Evolutionary conservation across 257 asterid species (phyloP).

Genomic region (Lycium barbarum): DNA sequence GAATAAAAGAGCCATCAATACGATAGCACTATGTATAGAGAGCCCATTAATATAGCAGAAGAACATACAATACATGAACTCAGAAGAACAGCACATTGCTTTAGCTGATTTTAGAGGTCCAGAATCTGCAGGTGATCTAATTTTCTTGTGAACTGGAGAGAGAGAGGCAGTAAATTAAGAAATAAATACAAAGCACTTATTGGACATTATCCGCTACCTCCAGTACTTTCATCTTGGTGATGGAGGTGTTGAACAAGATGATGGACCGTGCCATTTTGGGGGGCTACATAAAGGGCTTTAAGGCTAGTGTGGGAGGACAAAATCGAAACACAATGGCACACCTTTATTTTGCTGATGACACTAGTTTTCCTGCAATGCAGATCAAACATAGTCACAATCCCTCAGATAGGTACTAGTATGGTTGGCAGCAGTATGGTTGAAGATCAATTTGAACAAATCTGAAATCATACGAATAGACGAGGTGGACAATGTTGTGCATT

Average conservation of each 20-base stretch:
- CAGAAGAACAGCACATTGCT: background rate
- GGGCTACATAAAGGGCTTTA: background rate
- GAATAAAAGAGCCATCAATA: background rate
- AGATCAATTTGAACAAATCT: background rate
- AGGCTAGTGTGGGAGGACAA: background rate
- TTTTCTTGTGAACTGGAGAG: background rate
- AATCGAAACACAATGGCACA: background rate
- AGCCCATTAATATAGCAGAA: background rate
- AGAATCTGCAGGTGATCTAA: background rate
- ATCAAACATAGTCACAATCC: background rate
- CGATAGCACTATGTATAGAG: background rate
- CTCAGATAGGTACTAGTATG: background rate
- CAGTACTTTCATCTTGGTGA: background rate
- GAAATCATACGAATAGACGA: background rate
- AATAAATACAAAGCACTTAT: background rate
- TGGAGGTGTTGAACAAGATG: background rate
- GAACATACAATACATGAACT: conserved; percentile 17
- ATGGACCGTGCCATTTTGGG: background rate
- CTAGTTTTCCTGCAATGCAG: background rate
- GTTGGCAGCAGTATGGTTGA: background rate
- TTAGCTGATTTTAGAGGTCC: background rate
- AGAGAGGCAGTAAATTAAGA: background rate
- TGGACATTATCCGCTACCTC: background rate
- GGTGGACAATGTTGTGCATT: background rate
- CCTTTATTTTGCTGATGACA: background rate